Percentiles rank a stretch among this genome's conserved stretches.
Conservation (phyloP, 2,329 filamentous ascomycete species). For the Fusarium algeriense region DNA sequence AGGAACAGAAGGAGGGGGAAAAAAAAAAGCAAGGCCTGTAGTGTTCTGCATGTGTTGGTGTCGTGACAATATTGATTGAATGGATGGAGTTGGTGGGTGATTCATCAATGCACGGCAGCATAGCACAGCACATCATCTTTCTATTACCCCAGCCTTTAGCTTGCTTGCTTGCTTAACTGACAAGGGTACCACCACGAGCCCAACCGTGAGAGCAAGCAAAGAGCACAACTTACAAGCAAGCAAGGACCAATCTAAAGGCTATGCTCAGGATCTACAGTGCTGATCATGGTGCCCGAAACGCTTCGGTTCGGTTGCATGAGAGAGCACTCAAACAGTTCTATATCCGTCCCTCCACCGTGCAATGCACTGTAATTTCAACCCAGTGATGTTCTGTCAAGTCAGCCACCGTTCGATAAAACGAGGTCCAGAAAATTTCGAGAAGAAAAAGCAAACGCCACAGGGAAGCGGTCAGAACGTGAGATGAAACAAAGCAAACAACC, state of each 20-base stretch:
- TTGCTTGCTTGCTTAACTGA: background rate
- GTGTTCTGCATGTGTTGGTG: background rate
- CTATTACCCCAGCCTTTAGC: slow-evolving; percentile 7
- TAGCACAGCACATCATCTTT: slow-evolving; percentile 10
- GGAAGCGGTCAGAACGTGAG: slow-evolving; percentile 24
- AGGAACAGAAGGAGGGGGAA: slow-evolving; percentile 18
- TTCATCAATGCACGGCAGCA: slow-evolving; percentile 26
- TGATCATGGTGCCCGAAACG: slow-evolving; percentile 32
- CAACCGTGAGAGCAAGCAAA: slow-evolving; percentile 9
- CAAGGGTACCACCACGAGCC: slow-evolving; percentile 25
- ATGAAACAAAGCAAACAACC: slow-evolving; percentile 32
- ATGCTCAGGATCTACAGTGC: slow-evolving; percentile 21
- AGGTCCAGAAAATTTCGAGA: slow-evolving; percentile 40
- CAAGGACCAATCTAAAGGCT: slow-evolving; percentile 9
- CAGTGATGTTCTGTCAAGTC: slow-evolving; percentile 3
- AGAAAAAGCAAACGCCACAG: slow-evolving; percentile 43
- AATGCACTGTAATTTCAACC: slow-evolving; percentile 3
- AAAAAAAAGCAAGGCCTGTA: background rate
- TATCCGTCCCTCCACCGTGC: slow-evolving; percentile 15
- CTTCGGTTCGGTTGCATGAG: slow-evolving; percentile 21
- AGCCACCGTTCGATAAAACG: slow-evolving; percentile 12
- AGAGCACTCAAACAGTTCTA: background rate
- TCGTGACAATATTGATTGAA: background rate
- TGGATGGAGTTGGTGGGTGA: background rate
- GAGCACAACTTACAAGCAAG: background rate